Conservation (phyloP, 148 eudicot genomes). For the Pouteria glomerata region DNA sequence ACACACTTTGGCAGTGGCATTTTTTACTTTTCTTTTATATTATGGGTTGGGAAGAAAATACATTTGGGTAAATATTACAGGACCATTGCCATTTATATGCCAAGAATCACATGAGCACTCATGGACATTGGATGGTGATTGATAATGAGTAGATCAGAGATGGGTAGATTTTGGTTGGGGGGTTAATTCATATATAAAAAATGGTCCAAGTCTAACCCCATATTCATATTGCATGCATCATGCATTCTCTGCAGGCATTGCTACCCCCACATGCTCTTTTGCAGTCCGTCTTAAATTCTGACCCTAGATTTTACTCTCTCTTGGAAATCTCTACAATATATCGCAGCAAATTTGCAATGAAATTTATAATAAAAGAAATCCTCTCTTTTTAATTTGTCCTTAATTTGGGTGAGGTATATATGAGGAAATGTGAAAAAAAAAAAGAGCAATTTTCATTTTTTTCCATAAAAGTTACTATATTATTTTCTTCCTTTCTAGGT, state of each 20-base stretch:
- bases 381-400: too few relatives aligned
- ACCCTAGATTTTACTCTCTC: conserved; percentile 8
- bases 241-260: neutral
- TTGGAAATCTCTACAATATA: neutral
- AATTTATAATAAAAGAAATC: neutral
- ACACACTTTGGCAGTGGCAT: neutral
- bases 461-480: too few relatives aligned
- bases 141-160: conserved; percentile 3
- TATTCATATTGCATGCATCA: conserved; percentile 2
- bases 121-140: conserved; percentile 20
- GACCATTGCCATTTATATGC: conserved; percentile 7
- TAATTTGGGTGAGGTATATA: too few relatives aligned
- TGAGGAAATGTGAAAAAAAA: too few relatives aligned
- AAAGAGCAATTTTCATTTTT: too few relatives aligned
- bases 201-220: too few relatives aligned
- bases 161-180: neutral
- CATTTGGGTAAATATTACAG: conserved; percentile 11
- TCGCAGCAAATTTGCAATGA: neutral
- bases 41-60: too few relatives aligned
- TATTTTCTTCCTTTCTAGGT: too few relatives aligned
- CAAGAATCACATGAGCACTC: conserved; percentile 23
- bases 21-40: neutral
- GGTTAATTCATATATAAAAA: too few relatives aligned
- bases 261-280: neutral
- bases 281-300: neutral